A percentile compares a stretch with the other conserved stretches of the same genome.
phyloP scores from a whole-genome alignment of 768 basidiomycete species.

The Russula foetens region DNA sequence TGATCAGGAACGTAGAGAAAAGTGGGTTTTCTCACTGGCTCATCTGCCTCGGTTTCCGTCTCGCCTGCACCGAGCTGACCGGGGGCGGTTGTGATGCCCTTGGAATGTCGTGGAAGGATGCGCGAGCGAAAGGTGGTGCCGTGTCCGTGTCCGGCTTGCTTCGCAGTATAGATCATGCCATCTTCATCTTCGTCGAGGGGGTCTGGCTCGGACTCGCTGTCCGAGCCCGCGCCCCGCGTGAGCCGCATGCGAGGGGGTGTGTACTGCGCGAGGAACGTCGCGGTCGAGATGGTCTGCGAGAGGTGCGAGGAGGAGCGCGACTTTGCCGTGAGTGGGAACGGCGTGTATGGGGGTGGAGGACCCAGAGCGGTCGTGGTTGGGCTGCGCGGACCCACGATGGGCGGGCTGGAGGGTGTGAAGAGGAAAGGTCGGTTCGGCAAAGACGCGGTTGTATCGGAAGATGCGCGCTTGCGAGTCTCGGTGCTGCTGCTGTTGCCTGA shows the following conservation, averaged over 20 bases:
- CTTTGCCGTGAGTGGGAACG: conserved; percentile 5
- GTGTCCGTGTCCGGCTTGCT: conserved; percentile 5
- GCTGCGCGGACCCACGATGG: conserved; percentile 3
- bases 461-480: conserved; percentile 11
- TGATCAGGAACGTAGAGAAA: background rate
- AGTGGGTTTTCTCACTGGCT: conserved; percentile 43
- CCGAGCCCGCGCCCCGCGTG: background rate
- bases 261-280: conserved; percentile 13
- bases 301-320: conserved; percentile 19
- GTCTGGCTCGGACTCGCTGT: conserved; percentile 15
- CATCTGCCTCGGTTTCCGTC: conserved; percentile 73
- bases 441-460: conserved; percentile 3
- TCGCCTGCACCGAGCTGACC: conserved; percentile 58
- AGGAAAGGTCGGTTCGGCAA: conserved; percentile 5
- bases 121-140: conserved; percentile 14
- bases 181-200: conserved; percentile 8
- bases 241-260: conserved; percentile 4
- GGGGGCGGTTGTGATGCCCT: conserved; percentile 52
- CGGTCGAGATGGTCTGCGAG: conserved; percentile 6
- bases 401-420: conserved; percentile 9
- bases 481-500: background rate
- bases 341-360: conserved; percentile 13
- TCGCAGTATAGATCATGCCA: conserved; percentile 11
- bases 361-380: background rate
- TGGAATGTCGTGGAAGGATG: conserved; percentile 9